These are phyloP conservation scores for Picea mariana DNA, from an alignment of 83 land plant species.

Conservation along the genomic window DNA sequence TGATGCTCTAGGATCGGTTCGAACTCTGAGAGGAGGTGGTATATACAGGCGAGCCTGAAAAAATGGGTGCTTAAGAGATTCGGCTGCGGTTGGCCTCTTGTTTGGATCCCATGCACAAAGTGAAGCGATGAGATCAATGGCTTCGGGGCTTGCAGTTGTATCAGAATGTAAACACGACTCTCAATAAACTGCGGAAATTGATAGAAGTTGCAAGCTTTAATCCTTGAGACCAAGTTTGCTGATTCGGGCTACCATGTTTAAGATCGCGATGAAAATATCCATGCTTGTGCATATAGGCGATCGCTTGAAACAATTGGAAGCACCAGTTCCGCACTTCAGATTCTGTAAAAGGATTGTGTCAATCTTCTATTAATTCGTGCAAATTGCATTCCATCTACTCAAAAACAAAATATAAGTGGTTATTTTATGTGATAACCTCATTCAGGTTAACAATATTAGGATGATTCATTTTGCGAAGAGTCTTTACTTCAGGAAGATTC, in stretches of 20 bases:
- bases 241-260: conserved; percentile 51
- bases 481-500: too few species aligned
- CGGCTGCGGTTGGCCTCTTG: conserved; percentile 86
- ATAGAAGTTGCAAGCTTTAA: conserved; percentile 41
- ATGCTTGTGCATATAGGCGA: conserved; percentile 61
- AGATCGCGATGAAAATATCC: conserved; percentile 61
- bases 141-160: conserved; percentile 84
- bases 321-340: conserved; percentile 50
- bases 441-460: too few species aligned
- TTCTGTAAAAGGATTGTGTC: conserved; percentile 44
- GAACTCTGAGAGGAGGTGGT: conserved; percentile 51
- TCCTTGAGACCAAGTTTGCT: conserved; percentile 46
- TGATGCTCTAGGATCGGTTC: too few species aligned
- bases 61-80: conserved; percentile 93
- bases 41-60: conserved; percentile 76
- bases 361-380: too few species aligned
- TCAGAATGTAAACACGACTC: conserved; percentile 57
- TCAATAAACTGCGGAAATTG: conserved; percentile 60
- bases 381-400: too few species aligned
- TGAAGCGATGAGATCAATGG: conserved; percentile 74
- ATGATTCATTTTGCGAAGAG: too few species aligned
- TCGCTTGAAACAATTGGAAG: conserved; percentile 47
- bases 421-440: too few species aligned
- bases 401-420: too few species aligned
- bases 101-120: conserved; percentile 95